phyloP scores from a whole-genome alignment of 345 rosid species.

The Combretum micranthum region DNA sequence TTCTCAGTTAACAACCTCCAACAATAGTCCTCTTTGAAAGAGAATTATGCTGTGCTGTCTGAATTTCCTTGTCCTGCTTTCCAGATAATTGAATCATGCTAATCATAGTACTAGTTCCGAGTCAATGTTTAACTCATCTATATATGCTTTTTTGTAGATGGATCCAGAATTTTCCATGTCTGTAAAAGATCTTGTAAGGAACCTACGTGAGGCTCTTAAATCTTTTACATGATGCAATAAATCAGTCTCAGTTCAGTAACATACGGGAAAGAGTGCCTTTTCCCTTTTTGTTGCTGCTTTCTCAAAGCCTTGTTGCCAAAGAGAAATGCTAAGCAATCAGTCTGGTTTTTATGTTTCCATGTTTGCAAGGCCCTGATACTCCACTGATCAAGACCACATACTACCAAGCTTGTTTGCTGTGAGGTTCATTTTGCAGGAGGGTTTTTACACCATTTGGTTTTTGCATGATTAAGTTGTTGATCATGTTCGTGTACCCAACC shows the following conservation, averaged over 20 bases:
- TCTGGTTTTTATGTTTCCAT: conserved; percentile 1
- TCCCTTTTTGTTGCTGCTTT: neutral
- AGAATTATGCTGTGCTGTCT: too few species aligned
- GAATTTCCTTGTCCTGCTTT: neutral
- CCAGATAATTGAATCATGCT: neutral
- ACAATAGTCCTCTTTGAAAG: too few species aligned
- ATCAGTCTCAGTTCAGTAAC: neutral
- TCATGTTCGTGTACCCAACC: conserved; percentile 30
- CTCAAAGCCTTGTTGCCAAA: neutral
- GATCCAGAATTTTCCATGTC: conserved; percentile 53
- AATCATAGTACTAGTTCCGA: neutral
- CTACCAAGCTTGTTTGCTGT: conserved; percentile 29
- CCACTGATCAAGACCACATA: conserved; percentile 20
- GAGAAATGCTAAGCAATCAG: conserved; percentile 5
- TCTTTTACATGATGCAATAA: conserved; percentile 34
- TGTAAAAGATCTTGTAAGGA: conserved; percentile 63
- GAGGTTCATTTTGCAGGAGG: conserved; percentile 39
- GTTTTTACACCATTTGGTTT: conserved; percentile 9
- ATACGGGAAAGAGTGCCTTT: neutral
- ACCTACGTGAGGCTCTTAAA: conserved; percentile 38
- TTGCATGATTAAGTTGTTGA: conserved; percentile 24
- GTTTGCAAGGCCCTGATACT: conserved; percentile 18
- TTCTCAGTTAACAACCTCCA: too few species aligned
- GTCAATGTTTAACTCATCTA: neutral
- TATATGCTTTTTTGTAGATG: conserved; percentile 43